Evolutionary conservation across 2,329 filamentous ascomycete genomes (phyloP).

Genomic region (Penicillium sp.): DNA sequence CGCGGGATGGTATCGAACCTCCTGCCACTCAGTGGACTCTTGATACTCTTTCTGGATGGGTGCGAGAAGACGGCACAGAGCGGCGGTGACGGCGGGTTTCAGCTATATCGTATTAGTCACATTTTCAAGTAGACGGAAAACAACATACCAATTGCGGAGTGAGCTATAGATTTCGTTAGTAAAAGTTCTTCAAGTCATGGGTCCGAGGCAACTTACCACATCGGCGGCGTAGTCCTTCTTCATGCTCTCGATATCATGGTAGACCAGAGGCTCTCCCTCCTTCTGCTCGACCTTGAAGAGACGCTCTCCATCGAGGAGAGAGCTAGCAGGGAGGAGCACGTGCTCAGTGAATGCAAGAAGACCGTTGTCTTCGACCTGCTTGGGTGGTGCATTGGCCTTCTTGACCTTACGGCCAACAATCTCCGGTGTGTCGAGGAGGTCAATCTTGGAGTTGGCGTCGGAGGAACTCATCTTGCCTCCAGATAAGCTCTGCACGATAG

Average conservation of each 20-base stretch:
- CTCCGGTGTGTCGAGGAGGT: conserved; percentile 79
- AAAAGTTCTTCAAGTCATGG: not conserved
- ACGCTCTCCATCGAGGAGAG: conserved; percentile 43
- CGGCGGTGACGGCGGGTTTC: conserved; percentile 77
- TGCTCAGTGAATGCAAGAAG: conserved; percentile 82
- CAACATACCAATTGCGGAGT: conserved; percentile 65
- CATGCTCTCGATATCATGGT: conserved; percentile 71
- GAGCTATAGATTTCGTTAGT: conserved; percentile 49
- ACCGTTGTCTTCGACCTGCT: conserved; percentile 78
- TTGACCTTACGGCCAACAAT: conserved; percentile 76
- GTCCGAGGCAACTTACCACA: conserved; percentile 53
- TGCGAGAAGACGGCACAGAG: conserved; percentile 68
- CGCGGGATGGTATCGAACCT: conserved; percentile 24
- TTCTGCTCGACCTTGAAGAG: conserved; percentile 67
- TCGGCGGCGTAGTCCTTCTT: conserved; percentile 79
- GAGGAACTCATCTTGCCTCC: conserved; percentile 76
- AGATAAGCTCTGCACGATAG: conserved; percentile 83
- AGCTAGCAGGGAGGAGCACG: conserved; percentile 70
- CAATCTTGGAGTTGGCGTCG: conserved; percentile 56
- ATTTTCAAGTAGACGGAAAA: not conserved
- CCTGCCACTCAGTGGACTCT: conserved; percentile 74
- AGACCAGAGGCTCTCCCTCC: conserved; percentile 73
- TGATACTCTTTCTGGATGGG: conserved; percentile 76
- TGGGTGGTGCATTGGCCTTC: conserved; percentile 77
- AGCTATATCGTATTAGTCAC: conserved; percentile 41